A percentile compares a stretch with the other conserved stretches of the same genome.
Evolutionary conservation across 192 early-diverging fungal genomes (phyloP).

Genomic region (Backusella sp.): DNA sequence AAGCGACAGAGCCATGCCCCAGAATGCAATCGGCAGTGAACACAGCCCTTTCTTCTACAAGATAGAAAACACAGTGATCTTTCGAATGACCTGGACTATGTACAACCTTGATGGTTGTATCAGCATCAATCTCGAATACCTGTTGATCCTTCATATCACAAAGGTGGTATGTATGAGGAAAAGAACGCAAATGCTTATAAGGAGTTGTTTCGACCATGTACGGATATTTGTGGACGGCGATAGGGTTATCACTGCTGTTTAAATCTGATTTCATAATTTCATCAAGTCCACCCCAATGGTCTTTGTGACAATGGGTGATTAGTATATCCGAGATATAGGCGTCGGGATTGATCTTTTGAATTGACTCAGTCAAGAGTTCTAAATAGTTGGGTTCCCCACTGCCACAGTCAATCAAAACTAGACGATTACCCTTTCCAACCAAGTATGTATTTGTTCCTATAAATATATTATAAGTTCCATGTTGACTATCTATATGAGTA

Average conservation of each 20-base stretch:
- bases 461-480: not conserved
- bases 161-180: slow-evolving; percentile 17
- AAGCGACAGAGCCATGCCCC: slow-evolving; percentile 79
- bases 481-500: not conserved
- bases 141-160: slow-evolving; percentile 54
- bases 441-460: slow-evolving; percentile 85
- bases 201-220: not conserved
- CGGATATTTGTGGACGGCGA: slow-evolving; percentile 19
- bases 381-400: slow-evolving; percentile 72
- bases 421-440: slow-evolving; percentile 68
- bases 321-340: slow-evolving; percentile 65
- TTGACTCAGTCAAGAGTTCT: slow-evolving; percentile 48
- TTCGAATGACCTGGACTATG: slow-evolving; percentile 79
- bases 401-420: slow-evolving; percentile 76
- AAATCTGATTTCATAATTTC: slow-evolving; percentile 35
- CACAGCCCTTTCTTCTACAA: slow-evolving; percentile 64
- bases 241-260: slow-evolving; percentile 9
- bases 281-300: slow-evolving; percentile 46
- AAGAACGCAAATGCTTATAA: slow-evolving; percentile 17
- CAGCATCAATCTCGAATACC: slow-evolving; percentile 56
- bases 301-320: slow-evolving; percentile 79
- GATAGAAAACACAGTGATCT: slow-evolving; percentile 76
- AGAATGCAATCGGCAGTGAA: slow-evolving; percentile 83
- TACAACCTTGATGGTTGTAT: slow-evolving; percentile 56
- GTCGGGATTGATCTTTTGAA: slow-evolving; percentile 46